Evolutionary conservation across 352 stramenopile species (phyloP).

Genomic region (Phytophthora podocarpi): DNA sequence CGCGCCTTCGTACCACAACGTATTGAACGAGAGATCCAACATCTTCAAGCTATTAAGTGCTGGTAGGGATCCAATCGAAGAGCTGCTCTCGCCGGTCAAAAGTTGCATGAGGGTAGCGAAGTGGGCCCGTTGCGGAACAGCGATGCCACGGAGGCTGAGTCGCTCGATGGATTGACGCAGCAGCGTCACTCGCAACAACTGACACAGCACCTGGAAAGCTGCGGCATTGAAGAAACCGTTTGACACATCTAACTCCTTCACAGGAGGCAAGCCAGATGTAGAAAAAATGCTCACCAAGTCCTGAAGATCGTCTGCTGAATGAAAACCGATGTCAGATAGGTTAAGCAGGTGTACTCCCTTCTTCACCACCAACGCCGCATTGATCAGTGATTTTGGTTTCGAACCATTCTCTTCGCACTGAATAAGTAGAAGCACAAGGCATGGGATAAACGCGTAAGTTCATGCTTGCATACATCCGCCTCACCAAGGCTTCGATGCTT

Average conservation of each 20-base stretch:
- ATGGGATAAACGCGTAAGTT: neutral
- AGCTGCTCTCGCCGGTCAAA: slow-evolving; percentile 18
- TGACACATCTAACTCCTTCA: slow-evolving; percentile 54
- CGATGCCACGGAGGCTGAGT: slow-evolving; percentile 52
- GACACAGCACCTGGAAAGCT: slow-evolving; percentile 55
- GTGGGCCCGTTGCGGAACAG: slow-evolving; percentile 51
- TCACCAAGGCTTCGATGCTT: neutral
- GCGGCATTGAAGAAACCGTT: slow-evolving; percentile 70
- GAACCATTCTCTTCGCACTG: slow-evolving; percentile 54
- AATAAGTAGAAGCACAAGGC: neutral
- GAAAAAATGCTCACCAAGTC: slow-evolving; percentile 56
- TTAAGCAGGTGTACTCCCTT: slow-evolving; percentile 49
- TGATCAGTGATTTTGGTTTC: slow-evolving; percentile 45
- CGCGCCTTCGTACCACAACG: slow-evolving; percentile 47
- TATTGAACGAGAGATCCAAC: slow-evolving; percentile 80
- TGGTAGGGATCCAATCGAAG: slow-evolving; percentile 16
- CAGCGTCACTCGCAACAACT: slow-evolving; percentile 43
- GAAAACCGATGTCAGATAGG: slow-evolving; percentile 57
- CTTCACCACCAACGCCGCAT: slow-evolving; percentile 43
- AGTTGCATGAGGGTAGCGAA: slow-evolving; percentile 49
- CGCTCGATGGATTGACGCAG: slow-evolving; percentile 41
- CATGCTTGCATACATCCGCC: neutral
- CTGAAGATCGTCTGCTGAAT: slow-evolving; percentile 55
- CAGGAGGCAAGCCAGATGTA: slow-evolving; percentile 28
- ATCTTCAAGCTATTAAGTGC: slow-evolving; percentile 39